Percentiles rank a stretch among this genome's conserved stretches.
Conservation (phyloP, 129 eudicot species). For the Lactuca sativa region DNA sequence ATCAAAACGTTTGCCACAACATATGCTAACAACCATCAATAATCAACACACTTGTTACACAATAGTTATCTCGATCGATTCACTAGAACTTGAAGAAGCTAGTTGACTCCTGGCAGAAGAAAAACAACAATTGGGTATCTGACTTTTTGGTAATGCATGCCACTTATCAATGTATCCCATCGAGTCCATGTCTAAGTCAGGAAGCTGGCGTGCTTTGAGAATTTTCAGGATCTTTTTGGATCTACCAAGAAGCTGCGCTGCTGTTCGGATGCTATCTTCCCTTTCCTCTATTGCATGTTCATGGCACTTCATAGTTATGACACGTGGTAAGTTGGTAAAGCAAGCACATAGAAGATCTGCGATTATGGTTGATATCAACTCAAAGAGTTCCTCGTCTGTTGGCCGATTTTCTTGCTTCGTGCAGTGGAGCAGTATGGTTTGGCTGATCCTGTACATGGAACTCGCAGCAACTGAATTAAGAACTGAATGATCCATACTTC, state of each 20-base stretch:
- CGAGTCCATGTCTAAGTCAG: neutral
- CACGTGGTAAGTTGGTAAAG: too few species aligned
- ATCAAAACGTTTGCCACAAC: too few species aligned
- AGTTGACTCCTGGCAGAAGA: neutral
- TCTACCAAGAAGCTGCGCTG: slow-evolving; percentile 16
- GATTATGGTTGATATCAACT: too few species aligned
- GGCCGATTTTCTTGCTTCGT: too few species aligned
- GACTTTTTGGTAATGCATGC: slow-evolving; percentile 15
- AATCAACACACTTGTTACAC: neutral
- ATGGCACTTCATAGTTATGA: too few species aligned
- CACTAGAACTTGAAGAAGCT: slow-evolving; percentile 1
- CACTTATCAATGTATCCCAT: slow-evolving; percentile 12
- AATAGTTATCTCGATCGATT: neutral
- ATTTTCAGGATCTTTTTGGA: slow-evolving; percentile 33
- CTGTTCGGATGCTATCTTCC: too few species aligned
- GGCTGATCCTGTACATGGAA: slow-evolving; percentile 38
- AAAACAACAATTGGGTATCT: neutral
- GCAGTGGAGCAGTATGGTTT: too few species aligned
- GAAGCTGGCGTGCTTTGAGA: slow-evolving; percentile 17
- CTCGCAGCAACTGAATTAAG: slow-evolving; percentile 31
- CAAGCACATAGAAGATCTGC: too few species aligned
- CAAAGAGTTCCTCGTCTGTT: too few species aligned
- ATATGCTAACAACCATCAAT: too few species aligned
- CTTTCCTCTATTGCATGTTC: too few species aligned
- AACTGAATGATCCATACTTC: slow-evolving; percentile 11